Evolutionary conservation across 2,329 filamentous ascomycete species (phyloP).

Genomic region (Aspergillus chevalieri): DNA sequence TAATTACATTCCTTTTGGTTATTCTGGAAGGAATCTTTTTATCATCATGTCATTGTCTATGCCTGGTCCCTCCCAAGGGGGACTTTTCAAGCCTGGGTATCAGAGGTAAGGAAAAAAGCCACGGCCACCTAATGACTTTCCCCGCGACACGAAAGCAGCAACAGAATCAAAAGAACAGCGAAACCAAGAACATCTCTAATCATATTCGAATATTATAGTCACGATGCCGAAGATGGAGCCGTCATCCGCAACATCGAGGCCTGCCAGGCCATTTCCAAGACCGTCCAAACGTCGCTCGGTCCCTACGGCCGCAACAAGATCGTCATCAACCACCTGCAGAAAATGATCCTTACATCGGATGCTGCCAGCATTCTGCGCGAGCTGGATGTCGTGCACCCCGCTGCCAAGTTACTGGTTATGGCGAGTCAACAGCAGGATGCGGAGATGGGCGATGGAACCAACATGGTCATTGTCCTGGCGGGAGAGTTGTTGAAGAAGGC

Average conservation of each 20-base stretch:
- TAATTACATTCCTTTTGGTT: conserved; percentile 6
- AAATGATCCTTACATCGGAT: conserved; percentile 98
- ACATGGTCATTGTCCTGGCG: conserved; percentile 91
- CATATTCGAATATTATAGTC: conserved; percentile 53
- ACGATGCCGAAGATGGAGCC: conserved; percentile 97
- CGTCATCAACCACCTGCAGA: conserved; percentile 98
- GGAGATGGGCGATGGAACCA: conserved; percentile 98
- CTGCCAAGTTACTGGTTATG: conserved; percentile 97
- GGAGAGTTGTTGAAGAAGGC: conserved; percentile 96
- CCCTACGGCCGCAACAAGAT: conserved; percentile 99
- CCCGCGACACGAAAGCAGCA: neutral
- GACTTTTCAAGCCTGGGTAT: conserved; percentile 94
- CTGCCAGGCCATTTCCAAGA: conserved; percentile 90
- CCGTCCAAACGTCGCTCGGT: conserved; percentile 92
- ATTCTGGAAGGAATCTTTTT: conserved; percentile 16
- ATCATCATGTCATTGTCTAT: conserved; percentile 86
- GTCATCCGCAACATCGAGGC: conserved; percentile 98
- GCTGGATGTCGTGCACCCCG: conserved; percentile 95
- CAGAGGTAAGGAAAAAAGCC: conserved; percentile 64
- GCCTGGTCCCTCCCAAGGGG: conserved; percentile 84
- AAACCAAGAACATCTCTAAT: conserved; percentile 1
- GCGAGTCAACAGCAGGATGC: conserved; percentile 97
- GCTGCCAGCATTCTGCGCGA: conserved; percentile 95
- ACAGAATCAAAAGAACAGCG: neutral
- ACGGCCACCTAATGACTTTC: neutral